Conservation (phyloP, 257 asterid genomes). For the Solanum boliviense region DNA sequence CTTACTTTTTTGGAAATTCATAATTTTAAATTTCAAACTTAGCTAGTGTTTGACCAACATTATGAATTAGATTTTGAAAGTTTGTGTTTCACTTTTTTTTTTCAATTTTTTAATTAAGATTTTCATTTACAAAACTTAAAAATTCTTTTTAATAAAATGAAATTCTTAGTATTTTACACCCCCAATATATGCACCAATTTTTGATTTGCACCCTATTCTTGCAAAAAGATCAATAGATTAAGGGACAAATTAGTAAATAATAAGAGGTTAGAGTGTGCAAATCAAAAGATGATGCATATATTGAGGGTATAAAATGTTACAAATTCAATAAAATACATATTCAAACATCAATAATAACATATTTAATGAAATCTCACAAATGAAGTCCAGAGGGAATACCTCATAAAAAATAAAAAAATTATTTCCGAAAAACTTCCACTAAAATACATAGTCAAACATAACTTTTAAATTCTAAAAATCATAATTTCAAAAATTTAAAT, state of each 20-base stretch:
- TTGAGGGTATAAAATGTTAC: not conserved
- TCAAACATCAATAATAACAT: no score
- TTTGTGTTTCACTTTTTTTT: no score
- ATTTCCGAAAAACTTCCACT: no score
- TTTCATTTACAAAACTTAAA: not conserved
- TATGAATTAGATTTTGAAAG: not conserved
- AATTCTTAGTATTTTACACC: not conserved
- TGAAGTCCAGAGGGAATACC: rapidly evolving
- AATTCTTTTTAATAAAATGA: not conserved
- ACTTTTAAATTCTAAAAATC: no score
- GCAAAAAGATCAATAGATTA: not conserved
- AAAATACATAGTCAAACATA: no score
- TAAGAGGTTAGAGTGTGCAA: not conserved
- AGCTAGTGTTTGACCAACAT: not conserved
- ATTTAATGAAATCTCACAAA: not conserved
- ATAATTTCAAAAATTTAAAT: no score
- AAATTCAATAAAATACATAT: no score
- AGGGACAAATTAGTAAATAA: not conserved
- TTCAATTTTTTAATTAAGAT: not conserved
- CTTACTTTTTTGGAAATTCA: not conserved
- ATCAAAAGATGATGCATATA: no score
- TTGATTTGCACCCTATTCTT: not conserved
- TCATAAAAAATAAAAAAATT: no score
- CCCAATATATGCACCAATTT: not conserved
- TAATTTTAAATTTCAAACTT: not conserved